phyloP scores from a whole-genome alignment of 371 early-diverging fungal species.

The Syncephalastrum monosporum region DNA sequence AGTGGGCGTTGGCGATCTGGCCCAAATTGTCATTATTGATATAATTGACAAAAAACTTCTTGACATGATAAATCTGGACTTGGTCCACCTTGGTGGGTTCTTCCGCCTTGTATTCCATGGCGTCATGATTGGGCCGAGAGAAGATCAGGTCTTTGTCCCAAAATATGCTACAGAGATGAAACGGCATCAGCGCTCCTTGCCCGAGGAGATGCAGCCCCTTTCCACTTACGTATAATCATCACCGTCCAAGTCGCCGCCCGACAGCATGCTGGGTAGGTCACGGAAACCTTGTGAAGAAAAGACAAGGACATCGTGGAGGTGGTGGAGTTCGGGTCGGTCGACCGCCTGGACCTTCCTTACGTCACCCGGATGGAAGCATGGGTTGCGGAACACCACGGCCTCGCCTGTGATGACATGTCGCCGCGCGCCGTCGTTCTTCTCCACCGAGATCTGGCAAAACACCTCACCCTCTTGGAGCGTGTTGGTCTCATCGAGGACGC shows the following conservation, averaged over 20 bases:
- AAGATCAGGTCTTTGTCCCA: conserved; percentile 75
- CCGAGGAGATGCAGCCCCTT: background rate
- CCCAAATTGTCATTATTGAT: conserved; percentile 76
- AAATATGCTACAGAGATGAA: conserved; percentile 38
- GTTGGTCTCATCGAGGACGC: conserved; percentile 78
- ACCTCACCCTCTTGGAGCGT: conserved; percentile 66
- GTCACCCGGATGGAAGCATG: conserved; percentile 87
- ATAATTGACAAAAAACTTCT: conserved; percentile 75
- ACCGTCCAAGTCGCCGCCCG: conserved; percentile 88
- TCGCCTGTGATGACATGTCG: conserved; percentile 42
- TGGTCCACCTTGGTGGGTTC: conserved; percentile 31
- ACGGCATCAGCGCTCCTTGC: background rate
- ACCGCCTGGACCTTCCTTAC: conserved; percentile 69
- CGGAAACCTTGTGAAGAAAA: conserved; percentile 75
- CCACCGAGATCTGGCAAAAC: conserved; percentile 59
- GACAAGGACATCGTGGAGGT: conserved; percentile 73
- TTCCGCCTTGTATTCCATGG: conserved; percentile 64
- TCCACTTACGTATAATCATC: conserved; percentile 64
- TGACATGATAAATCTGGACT: conserved; percentile 55
- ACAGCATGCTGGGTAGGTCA: conserved; percentile 75
- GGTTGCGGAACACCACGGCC: conserved; percentile 66
- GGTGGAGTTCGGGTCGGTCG: conserved; percentile 52
- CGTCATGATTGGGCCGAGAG: conserved; percentile 25
- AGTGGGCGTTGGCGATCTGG: conserved; percentile 73
- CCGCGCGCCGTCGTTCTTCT: conserved; percentile 14